Evolutionary conservation across 352 stramenopile genomes (phyloP), one percentile per base, ranked within the genome.

Genomic region (Hyaloperonospora arabidopsidis): DNA sequence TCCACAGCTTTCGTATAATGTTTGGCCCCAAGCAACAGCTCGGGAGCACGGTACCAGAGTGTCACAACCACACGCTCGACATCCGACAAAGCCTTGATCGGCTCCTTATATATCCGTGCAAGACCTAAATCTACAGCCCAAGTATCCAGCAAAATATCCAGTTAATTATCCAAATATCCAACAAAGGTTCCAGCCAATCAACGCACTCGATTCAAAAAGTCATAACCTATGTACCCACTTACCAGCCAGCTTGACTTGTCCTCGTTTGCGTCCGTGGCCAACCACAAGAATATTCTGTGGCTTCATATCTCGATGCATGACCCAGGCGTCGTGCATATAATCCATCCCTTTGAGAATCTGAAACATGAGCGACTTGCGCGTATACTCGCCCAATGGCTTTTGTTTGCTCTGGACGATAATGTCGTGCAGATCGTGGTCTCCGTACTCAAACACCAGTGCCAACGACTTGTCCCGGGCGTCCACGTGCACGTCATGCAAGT

Each of bases 1-100:
- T 98, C 95, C n/a, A 98, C 89, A 10, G 89, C 76, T 41, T 93
- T 89, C 15, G 88, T 96, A 67, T 98, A 98, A 54, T 94, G 78
- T 52, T 91, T 88, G 14, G 82, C 81, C 15, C 94, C 95, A 0
- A 98, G 64, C 25, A 98, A 67, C 22, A 98, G 75, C 68, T 98
- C 95, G 1, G 93, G 93, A 6, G 93, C 91, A 10, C 94, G 80
- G 55, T 98, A 98, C 95, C 93, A 98, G 5, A 98, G 74, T 23
- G 93, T 98, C 49, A 98, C 95, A 15, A 98, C 95, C 40, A 97
- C 81, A 18, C 84, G 76, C 62, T 94, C 84, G 7, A 94, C 84
- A 49, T 94, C 84, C 34, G 84, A 88, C 3, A 95, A 73, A 25
- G 84, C 80, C 51, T 94, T 93, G 54, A 95, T 88, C 5, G 86